Conservation (phyloP, 257 asterid species). For the Avicennia marina region DNA sequence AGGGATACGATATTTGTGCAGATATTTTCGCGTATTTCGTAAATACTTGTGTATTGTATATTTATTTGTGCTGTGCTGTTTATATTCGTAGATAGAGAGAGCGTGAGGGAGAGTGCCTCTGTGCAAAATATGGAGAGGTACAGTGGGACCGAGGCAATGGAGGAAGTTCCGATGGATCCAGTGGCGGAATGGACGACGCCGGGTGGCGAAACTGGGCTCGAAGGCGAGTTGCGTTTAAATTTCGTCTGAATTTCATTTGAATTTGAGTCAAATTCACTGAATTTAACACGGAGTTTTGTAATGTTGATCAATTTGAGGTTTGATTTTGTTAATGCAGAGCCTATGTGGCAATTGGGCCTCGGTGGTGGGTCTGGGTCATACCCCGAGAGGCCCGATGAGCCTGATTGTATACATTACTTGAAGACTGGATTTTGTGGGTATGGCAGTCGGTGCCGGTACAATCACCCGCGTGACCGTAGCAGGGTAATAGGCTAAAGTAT, state of each 20-base stretch:
- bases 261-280: slow-evolving; percentile 28
- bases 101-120: not conserved
- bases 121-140: slow-evolving; percentile 53
- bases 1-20: too few relatives aligned
- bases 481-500: slow-evolving; percentile 16
- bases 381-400: slow-evolving; percentile 83
- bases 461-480: slow-evolving; percentile 82
- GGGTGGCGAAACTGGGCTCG: slow-evolving; percentile 74
- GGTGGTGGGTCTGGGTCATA: slow-evolving; percentile 67
- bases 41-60: not conserved
- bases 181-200: slow-evolving; percentile 74
- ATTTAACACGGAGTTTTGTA: slow-evolving; percentile 28
- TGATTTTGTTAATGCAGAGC: slow-evolving; percentile 73
- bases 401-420: slow-evolving; percentile 82
- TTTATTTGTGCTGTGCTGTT: too few relatives aligned
- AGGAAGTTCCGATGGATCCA: slow-evolving; percentile 57
- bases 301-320: slow-evolving; percentile 26
- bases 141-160: slow-evolving; percentile 53
- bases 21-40: too few relatives aligned
- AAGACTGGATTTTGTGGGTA: slow-evolving; percentile 92
- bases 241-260: slow-evolving; percentile 41
- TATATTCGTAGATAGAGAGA: not conserved
- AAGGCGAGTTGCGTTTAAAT: slow-evolving; percentile 58
- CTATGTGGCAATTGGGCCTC: slow-evolving; percentile 84
- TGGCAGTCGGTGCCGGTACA: slow-evolving; percentile 90